phyloP scores from a whole-genome alignment of 352 stramenopile genomes.

The Globisporangium lucens region DNA sequence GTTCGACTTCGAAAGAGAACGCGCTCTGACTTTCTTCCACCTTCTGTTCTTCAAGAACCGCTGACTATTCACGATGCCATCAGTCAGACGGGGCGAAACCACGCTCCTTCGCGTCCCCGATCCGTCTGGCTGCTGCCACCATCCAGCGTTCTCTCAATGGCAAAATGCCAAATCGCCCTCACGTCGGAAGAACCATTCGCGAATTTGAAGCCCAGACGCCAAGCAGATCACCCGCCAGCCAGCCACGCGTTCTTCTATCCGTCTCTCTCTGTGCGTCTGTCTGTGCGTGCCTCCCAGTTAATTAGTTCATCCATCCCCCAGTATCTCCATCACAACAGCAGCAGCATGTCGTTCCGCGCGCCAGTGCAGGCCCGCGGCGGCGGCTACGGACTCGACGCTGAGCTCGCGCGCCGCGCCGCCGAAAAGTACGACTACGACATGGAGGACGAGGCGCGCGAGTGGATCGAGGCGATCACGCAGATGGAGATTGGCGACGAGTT shows the following conservation, averaged over 20 bases:
- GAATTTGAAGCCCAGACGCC: slow-evolving; percentile 6
- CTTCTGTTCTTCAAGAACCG: slow-evolving; percentile 11
- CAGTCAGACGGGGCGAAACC: not conserved
- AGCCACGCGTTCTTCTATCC: not conserved
- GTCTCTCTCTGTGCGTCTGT: not conserved
- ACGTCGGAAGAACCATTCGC: slow-evolving; percentile 3
- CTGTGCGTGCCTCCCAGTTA: not conserved
- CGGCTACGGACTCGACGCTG: slow-evolving; percentile 88
- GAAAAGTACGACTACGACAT: slow-evolving; percentile 88
- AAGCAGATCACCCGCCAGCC: not conserved
- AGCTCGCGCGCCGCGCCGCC: slow-evolving; percentile 81
- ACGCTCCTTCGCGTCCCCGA: slow-evolving; percentile 1
- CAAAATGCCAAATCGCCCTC: not conserved
- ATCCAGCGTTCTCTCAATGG: not conserved
- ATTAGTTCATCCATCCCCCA: not conserved
- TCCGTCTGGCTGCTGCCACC: not conserved
- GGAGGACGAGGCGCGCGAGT: slow-evolving; percentile 81
- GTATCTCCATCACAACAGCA: not conserved
- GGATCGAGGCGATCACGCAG: slow-evolving; percentile 81
- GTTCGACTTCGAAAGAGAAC: not conserved
- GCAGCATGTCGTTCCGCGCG: slow-evolving; percentile 22
- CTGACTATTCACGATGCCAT: not conserved
- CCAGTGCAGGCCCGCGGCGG: slow-evolving; percentile 67
- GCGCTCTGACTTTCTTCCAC: slow-evolving; percentile 9
- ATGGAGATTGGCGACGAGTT: slow-evolving; percentile 81